These are phyloP conservation scores for Apocynum venetum DNA, from an alignment of 257 asterid species.

Conservation along the genomic window DNA sequence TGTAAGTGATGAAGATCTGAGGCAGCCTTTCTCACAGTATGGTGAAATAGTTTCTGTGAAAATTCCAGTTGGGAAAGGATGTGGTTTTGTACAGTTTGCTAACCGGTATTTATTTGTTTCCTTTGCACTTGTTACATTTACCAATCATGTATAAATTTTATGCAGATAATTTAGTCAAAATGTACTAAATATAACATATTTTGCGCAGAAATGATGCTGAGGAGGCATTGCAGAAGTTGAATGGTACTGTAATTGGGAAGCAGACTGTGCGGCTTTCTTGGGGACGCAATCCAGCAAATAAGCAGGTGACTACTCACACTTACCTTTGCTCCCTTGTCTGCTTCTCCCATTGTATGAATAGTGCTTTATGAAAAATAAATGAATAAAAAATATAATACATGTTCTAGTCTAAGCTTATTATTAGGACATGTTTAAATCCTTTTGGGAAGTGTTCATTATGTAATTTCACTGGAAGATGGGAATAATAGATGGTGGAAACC, in stretches of 20 bases:
- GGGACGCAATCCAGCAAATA: slow-evolving; percentile 51
- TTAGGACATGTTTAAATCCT: not conserved
- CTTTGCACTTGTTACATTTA: not conserved
- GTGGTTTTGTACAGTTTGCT: slow-evolving; percentile 91
- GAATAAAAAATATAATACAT: not conserved
- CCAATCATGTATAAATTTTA: not conserved
- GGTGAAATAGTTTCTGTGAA: slow-evolving; percentile 85
- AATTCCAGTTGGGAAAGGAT: slow-evolving; percentile 88
- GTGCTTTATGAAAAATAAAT: not conserved
- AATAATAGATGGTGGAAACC: not conserved
- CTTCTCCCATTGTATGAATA: not conserved
- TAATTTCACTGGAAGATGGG: not conserved
- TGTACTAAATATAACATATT: not conserved
- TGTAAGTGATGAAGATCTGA: slow-evolving; percentile 80
- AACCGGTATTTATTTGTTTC: slow-evolving; percentile 46
- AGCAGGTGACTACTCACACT: slow-evolving; percentile 29
- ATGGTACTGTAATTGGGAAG: slow-evolving; percentile 37
- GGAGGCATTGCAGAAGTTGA: slow-evolving; percentile 48
- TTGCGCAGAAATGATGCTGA: slow-evolving; percentile 44
- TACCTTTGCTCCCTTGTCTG: not conserved
- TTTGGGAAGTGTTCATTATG: not conserved
- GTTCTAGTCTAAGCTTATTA: not conserved
- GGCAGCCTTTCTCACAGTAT: slow-evolving; percentile 70
- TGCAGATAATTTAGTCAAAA: not conserved
- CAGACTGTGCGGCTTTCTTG: slow-evolving; percentile 48